These are phyloP conservation scores for Eutypa lata DNA, from an alignment of 2,329 filamentous ascomycete genomes.

Conservation along the genomic window DNA sequence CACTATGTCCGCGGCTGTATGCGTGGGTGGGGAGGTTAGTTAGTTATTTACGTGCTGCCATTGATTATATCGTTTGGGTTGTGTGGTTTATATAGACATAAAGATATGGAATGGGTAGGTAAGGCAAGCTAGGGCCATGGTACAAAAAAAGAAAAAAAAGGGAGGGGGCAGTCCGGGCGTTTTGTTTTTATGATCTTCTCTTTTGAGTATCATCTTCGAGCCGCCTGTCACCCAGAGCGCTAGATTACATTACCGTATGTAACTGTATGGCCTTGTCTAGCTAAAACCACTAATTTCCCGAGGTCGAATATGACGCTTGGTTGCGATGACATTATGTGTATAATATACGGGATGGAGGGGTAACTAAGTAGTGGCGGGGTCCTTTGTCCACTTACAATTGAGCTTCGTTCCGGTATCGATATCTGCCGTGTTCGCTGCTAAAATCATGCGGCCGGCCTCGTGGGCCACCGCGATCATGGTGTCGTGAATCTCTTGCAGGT, in stretches of 20 bases:
- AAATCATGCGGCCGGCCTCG: slow-evolving; percentile 63
- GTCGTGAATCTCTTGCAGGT: slow-evolving; percentile 61
- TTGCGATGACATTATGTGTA: neutral
- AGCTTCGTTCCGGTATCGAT: slow-evolving; percentile 59
- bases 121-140: too few species aligned
- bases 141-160: too few species aligned
- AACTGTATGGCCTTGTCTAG: too few species aligned
- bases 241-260: too few species aligned
- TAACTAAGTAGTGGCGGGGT: slow-evolving; percentile 12
- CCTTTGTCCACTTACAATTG: slow-evolving; percentile 51
- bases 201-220: too few species aligned
- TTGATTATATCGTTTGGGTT: too few species aligned
- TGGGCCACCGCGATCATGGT: slow-evolving; percentile 57
- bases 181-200: too few species aligned
- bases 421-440: slow-evolving; percentile 56
- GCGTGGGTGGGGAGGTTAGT: neutral
- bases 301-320: too few species aligned
- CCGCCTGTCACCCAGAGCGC: too few species aligned
- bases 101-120: neutral
- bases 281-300: too few species aligned
- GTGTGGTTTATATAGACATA: neutral
- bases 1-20: slow-evolving; percentile 66
- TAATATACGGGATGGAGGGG: slow-evolving; percentile 10
- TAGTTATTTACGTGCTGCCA: too few species aligned
- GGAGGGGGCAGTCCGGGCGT: too few species aligned